Evolutionary conservation across 768 basidiomycete genomes (phyloP).

Genomic region (Mycena pura): DNA sequence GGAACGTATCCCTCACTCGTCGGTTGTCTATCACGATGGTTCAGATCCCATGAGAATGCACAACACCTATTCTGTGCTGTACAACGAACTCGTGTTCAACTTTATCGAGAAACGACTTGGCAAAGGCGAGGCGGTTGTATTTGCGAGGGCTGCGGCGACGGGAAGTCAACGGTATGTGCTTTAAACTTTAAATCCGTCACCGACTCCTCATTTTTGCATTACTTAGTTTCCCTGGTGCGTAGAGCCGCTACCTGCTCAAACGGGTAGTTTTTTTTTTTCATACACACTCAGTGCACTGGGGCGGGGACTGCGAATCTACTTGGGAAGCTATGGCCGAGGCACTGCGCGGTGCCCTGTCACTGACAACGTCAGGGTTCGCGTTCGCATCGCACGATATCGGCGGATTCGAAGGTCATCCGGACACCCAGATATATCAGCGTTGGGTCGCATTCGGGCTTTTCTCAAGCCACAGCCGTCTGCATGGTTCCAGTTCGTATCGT

Average conservation of each 20-base stretch:
- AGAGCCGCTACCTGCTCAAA: background rate
- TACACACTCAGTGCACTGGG: constrained; percentile 56
- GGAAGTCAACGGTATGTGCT: constrained; percentile 66
- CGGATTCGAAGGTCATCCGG: constrained; percentile 78
- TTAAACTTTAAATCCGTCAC: background rate
- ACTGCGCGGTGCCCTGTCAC: constrained; percentile 67
- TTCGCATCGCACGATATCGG: constrained; percentile 81
- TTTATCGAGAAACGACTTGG: constrained; percentile 65
- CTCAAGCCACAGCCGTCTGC: constrained; percentile 77
- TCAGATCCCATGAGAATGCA: constrained; percentile 75
- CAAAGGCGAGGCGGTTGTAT: constrained; percentile 69
- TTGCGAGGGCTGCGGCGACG: constrained; percentile 70
- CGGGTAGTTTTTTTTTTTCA: background rate
- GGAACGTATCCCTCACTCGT: constrained; percentile 75
- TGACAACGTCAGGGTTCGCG: constrained; percentile 73
- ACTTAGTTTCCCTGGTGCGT: constrained; percentile 40
- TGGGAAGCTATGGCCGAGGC: constrained; percentile 84
- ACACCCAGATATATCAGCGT: constrained; percentile 72
- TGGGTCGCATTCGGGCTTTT: constrained; percentile 82
- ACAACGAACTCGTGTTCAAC: constrained; percentile 75
- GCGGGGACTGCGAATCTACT: constrained; percentile 79
- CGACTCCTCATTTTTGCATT: background rate
- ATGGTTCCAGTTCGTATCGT: constrained; percentile 76
- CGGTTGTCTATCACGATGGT: constrained; percentile 68
- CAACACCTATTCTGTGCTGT: constrained; percentile 72